These are phyloP conservation scores for Coemansia reversa DNA, from an alignment of 192 early-diverging fungal genomes.

Conservation along the genomic window DNA sequence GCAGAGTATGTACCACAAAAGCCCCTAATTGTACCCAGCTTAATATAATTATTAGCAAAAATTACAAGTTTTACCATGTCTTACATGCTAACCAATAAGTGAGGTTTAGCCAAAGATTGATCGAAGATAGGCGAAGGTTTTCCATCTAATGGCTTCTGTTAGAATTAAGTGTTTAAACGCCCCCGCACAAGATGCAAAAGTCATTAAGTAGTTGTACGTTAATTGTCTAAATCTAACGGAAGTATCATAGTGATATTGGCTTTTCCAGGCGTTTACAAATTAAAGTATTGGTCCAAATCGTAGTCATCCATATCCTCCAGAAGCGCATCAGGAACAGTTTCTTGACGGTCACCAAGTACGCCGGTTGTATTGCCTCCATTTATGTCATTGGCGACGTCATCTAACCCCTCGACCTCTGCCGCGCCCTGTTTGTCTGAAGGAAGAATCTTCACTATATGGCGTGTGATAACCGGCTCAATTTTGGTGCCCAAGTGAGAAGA, in stretches of 20 bases:
- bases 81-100: conserved; percentile 69
- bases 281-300: conserved; percentile 29
- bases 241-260: not conserved
- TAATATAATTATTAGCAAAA: no score
- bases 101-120: conserved; percentile 68
- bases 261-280: not conserved
- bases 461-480: conserved; percentile 36
- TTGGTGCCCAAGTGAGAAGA: conserved; percentile 19
- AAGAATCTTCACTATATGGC: conserved; percentile 27
- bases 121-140: conserved; percentile 55
- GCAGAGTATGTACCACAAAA: no score
- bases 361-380: not conserved
- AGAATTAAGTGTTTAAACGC: conserved; percentile 12
- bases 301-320: conserved; percentile 26
- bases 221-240: no score
- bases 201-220: not conserved
- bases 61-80: not conserved
- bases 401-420: not conserved
- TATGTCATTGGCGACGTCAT: not conserved
- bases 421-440: conserved; percentile 3
- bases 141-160: no score
- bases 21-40: no score
- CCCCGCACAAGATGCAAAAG: not conserved
- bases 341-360: not conserved
- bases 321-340: conserved; percentile 1